phyloP scores from a whole-genome alignment of 805 yeast species.

The Schwanniomyces vanrijiae region DNA sequence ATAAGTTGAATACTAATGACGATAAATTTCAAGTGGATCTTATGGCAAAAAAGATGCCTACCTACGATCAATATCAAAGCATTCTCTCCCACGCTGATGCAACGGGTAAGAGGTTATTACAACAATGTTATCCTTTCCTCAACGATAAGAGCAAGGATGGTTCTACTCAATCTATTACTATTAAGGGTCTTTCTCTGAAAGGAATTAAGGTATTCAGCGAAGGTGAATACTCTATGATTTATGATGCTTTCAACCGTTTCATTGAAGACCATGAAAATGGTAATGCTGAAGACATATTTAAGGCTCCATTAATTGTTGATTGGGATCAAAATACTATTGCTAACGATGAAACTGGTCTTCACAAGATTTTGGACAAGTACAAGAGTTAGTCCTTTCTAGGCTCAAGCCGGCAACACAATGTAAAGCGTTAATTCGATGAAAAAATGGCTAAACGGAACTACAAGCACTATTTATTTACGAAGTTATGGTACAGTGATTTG shows the following conservation, averaged over 20 bases:
- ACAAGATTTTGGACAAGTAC: slow-evolving; percentile 30
- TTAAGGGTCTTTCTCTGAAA: slow-evolving; percentile 19
- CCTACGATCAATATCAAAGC: slow-evolving; percentile 38
- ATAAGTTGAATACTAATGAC: slow-evolving; percentile 27
- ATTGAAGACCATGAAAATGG: slow-evolving; percentile 23
- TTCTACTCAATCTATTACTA: slow-evolving; percentile 9
- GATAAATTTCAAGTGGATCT: slow-evolving; percentile 35
- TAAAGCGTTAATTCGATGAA: too few relatives aligned
- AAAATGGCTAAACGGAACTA: not conserved
- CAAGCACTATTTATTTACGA: not conserved
- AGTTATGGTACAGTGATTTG: not conserved
- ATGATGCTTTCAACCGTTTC: slow-evolving; percentile 33
- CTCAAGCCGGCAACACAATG: not conserved
- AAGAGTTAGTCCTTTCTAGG: not conserved
- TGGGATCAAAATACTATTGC: slow-evolving; percentile 47
- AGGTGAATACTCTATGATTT: slow-evolving; percentile 38
- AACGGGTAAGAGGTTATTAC: slow-evolving; percentile 23
- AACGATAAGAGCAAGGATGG: slow-evolving; percentile 19
- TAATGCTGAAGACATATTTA: slow-evolving; percentile 34
- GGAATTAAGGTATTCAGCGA: slow-evolving; percentile 34
- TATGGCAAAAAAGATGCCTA: slow-evolving; percentile 40
- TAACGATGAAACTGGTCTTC: slow-evolving; percentile 32
- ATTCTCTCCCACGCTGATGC: slow-evolving; percentile 25
- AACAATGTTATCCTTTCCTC: slow-evolving; percentile 38
- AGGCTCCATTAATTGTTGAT: slow-evolving; percentile 44